A percentile compares a stretch with the other conserved stretches of the same genome.
phyloP scores from a whole-genome alignment of 2,329 filamentous ascomycete genomes.

The Sporothrix inflata region DNA sequence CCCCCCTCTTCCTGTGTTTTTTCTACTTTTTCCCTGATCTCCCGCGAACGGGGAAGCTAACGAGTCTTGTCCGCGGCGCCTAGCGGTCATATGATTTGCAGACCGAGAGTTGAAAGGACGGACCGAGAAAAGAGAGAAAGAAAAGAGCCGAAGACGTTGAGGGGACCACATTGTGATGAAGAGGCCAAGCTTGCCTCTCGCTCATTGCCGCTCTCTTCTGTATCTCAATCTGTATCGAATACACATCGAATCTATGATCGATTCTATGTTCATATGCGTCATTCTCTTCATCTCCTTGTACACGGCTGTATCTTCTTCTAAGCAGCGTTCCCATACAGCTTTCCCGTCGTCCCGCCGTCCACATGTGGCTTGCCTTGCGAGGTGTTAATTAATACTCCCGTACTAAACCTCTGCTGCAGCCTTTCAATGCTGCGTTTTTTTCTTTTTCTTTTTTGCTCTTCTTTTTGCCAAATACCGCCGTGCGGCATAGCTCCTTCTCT shows the following conservation, averaged over 20 bases:
- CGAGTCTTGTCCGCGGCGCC: neutral
- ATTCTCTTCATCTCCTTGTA: neutral
- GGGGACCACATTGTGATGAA: neutral
- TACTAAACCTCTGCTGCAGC: neutral
- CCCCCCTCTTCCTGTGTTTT: neutral
- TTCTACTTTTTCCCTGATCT: neutral
- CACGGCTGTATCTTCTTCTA: neutral
- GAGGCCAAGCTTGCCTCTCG: neutral
- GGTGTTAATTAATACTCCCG: neutral
- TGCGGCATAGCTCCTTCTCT: neutral
- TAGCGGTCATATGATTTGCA: constrained; percentile 9
- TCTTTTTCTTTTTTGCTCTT: neutral
- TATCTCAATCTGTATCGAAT: neutral
- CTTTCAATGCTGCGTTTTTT: neutral
- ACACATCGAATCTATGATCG: too few species aligned
- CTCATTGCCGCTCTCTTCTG: neutral
- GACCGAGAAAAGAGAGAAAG: neutral
- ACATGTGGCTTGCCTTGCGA: neutral
- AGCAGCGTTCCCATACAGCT: neutral
- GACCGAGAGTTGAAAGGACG: neutral
- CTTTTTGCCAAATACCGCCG: constrained; percentile 3
- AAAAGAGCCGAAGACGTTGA: neutral
- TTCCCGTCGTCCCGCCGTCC: neutral
- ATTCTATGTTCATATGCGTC: too few species aligned
- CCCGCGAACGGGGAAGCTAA: neutral